Evolutionary conservation across 2,329 filamentous ascomycete genomes (phyloP).

Genomic region (Trichoderma afroharzianum): DNA sequence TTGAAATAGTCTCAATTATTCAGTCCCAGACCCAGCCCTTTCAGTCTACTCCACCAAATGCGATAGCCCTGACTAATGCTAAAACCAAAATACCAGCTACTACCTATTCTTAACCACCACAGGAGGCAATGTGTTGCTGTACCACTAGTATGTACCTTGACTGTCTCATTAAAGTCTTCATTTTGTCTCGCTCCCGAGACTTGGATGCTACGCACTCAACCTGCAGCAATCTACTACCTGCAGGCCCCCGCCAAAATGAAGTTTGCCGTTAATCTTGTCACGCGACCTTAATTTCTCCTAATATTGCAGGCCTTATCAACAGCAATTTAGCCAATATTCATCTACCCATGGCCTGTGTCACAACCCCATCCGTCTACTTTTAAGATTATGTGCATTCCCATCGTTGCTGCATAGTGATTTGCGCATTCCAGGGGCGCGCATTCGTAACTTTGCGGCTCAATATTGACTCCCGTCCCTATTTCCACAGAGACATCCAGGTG

Average conservation of each 20-base stretch:
- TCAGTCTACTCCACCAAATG: not conserved
- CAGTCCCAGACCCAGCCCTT: not conserved
- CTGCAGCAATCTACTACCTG: not conserved
- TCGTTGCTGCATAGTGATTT: slow-evolving; percentile 1
- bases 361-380: not conserved
- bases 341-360: not conserved
- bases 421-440: slow-evolving; percentile 2
- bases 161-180: not conserved
- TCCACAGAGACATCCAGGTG: not conserved
- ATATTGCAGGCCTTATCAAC: slow-evolving; percentile 2
- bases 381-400: slow-evolving; percentile 4
- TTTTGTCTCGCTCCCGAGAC: not conserved
- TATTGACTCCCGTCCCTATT: not conserved
- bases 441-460: not conserved
- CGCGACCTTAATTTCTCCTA: slow-evolving; percentile 6
- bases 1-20: not conserved
- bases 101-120: not conserved
- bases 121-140: not conserved
- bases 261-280: not conserved
- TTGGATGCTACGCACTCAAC: not conserved
- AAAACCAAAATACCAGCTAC: not conserved
- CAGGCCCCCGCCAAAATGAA: not conserved
- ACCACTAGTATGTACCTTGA: not conserved
- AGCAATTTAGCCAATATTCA: slow-evolving; percentile 8
- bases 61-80: not conserved